A percentile compares a stretch with the other conserved stretches of the same genome.
Conservation (phyloP, 805 yeast species). For the Candida gorgasii region DNA sequence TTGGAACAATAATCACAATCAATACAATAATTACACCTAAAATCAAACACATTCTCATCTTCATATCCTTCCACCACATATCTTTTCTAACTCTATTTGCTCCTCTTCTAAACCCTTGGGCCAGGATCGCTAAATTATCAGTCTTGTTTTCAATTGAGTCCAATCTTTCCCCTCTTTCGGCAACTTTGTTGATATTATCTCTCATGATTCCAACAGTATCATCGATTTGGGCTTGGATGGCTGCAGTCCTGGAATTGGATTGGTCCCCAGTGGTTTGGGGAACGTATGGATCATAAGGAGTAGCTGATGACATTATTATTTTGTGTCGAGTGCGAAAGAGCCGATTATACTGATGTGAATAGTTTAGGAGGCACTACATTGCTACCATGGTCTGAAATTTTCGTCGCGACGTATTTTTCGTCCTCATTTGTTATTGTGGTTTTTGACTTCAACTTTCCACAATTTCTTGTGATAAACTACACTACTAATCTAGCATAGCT, state of each 20-base stretch:
- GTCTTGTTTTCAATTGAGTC: constrained; percentile 93
- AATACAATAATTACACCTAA: constrained; percentile 75
- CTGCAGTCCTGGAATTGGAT: constrained; percentile 66
- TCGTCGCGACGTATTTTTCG: not conserved
- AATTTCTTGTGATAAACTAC: no score
- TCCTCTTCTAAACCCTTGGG: constrained; percentile 93
- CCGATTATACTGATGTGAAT: constrained; percentile 1
- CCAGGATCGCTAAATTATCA: constrained; percentile 86
- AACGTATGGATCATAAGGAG: constrained; percentile 84
- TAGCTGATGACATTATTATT: constrained; percentile 64
- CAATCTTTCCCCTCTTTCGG: constrained; percentile 90
- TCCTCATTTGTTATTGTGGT: no score
- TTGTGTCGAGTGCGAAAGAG: constrained; percentile 10
- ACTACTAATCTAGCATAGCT: not conserved
- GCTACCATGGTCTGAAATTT: constrained; percentile 1
- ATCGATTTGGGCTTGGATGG: constrained; percentile 86
- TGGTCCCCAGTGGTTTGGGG: constrained; percentile 60
- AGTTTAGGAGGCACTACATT: not conserved
- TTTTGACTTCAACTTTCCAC: no score
- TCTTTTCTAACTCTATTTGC: constrained; percentile 97
- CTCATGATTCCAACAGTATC: constrained; percentile 98
- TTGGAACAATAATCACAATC: constrained; percentile 88
- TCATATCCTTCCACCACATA: constrained; percentile 99
- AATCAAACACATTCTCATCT: constrained; percentile 89
- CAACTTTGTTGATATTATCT: constrained; percentile 93